These are phyloP conservation scores for Colletotrichum sp. DNA, from an alignment of 2,329 filamentous ascomycete species.

Conservation along the genomic window DNA sequence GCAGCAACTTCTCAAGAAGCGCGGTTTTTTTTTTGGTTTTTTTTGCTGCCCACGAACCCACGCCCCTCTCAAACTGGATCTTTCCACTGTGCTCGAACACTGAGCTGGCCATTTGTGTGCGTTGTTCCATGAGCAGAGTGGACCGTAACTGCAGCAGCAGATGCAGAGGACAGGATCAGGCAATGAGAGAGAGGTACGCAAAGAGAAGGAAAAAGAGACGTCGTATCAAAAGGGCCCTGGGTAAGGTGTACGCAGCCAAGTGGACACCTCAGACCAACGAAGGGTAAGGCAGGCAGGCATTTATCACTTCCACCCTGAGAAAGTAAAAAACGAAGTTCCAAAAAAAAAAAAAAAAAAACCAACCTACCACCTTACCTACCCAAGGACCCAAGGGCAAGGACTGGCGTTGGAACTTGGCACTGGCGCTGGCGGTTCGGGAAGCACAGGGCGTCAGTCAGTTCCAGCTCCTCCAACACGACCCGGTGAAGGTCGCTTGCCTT, in stretches of 20 bases:
- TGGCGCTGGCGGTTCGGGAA: background rate
- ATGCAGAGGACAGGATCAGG: background rate
- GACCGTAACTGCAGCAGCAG: background rate
- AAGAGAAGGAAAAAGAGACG: background rate
- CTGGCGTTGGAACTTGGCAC: background rate
- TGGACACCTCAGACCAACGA: background rate
- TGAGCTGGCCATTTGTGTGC: background rate
- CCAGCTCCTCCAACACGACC: background rate
- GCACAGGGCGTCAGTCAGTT: conserved; percentile 16
- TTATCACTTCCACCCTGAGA: background rate
- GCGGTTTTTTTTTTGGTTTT: too few relatives aligned
- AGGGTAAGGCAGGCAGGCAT: background rate
- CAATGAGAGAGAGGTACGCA: background rate
- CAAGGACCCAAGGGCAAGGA: background rate
- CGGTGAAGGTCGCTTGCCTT: background rate
- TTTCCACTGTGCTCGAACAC: background rate
- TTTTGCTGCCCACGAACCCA: background rate
- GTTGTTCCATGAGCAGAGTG: background rate
- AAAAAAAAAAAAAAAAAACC: too few relatives aligned
- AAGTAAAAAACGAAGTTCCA: background rate
- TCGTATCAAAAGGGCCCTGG: background rate
- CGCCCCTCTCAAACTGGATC: background rate
- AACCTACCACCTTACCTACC: background rate
- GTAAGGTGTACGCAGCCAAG: background rate
- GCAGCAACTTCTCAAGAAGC: background rate